Base-by-base conservation (phyloP, 129 eudicot genomes). In the Mikania micrantha region DNA sequence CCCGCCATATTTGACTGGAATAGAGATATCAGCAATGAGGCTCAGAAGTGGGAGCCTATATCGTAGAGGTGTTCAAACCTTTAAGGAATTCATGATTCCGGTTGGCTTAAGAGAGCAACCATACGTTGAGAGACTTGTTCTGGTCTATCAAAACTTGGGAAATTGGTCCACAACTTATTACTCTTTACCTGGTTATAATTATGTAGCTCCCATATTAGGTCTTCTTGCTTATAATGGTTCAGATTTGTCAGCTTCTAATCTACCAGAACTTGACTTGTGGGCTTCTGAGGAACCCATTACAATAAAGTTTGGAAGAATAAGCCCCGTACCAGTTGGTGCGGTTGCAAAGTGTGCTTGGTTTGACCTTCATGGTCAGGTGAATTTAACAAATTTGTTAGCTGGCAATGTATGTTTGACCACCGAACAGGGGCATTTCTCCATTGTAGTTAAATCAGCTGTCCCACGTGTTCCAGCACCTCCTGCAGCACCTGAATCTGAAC, bases 151-250 rank as follows among this genome's bases (percentile, higher is more conserved):
- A 11, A 91, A 91, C 34, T 49, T 91, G 58, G 93, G 93, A 1
- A 87, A 85, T 77, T 87, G 84, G 86, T 83, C 95, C 19, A 52
- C 59, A 9, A 56, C 56, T 0, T 91, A 83, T 78, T 87, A 87
- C 62, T 86, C 92, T 13, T 69, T 87, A 36, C 68, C 85, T 4
- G 86, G 85, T 40, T 75, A 85, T 71, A 36, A 45, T 2, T 85
- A 87, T 62, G 75, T 91, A 40, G 81, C 97, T 67, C 93, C 97
- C 6, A 66, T 91, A n/a, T 52, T 91, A 58, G 95, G 97, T 64
- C 82, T 91, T 68, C 93, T 91, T 72, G 97, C 88, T 15, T 91
- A 91, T 42, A 83, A 87, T 74, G 95, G 88, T 54, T 67, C 85
- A 2, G 75, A 87, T 50, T 58, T 91, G 56, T 74, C 83, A 15